Evolutionary conservation across 257 asterid species (phyloP).

Genomic region (Salvia rosmarinus): DNA sequence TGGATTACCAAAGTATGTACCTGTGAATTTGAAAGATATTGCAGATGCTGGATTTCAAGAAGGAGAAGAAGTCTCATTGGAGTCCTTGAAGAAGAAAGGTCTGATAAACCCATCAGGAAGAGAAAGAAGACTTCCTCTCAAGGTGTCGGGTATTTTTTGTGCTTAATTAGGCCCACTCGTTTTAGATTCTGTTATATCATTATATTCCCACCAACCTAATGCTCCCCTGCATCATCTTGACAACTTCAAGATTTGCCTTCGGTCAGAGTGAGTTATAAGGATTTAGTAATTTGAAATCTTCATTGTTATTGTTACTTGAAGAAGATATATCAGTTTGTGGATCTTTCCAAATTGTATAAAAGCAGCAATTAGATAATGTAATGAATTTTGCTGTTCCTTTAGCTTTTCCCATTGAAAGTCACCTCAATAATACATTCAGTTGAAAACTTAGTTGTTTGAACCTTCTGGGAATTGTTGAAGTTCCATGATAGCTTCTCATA

Average conservation of each 20-base stretch:
- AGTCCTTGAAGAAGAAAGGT: conserved; percentile 83
- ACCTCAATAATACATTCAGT: too few species aligned
- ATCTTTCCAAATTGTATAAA: too few species aligned
- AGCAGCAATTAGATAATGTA: too few species aligned
- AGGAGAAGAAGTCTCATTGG: conserved; percentile 94
- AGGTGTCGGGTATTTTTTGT: conserved; percentile 43
- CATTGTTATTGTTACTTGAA: too few species aligned
- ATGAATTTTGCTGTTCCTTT: too few species aligned
- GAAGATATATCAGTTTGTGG: too few species aligned
- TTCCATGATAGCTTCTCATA: not conserved
- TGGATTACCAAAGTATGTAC: conserved; percentile 90
- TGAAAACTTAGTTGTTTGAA: not conserved
- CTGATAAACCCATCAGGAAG: conserved; percentile 95
- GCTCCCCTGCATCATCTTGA: too few species aligned
- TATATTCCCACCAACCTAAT: too few species aligned
- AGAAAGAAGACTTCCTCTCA: conserved; percentile 87
- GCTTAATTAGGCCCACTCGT: conserved; percentile 4
- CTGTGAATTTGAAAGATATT: conserved; percentile 82
- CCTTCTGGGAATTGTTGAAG: not conserved
- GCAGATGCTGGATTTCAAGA: conserved; percentile 81
- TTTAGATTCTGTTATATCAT: not conserved
- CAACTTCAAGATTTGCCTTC: too few species aligned
- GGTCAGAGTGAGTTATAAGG: too few species aligned
- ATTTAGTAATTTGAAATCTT: too few species aligned
- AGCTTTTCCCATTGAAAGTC: too few species aligned